Conservation (phyloP, 257 asterid genomes). For the Handroanthus guayacan region DNA sequence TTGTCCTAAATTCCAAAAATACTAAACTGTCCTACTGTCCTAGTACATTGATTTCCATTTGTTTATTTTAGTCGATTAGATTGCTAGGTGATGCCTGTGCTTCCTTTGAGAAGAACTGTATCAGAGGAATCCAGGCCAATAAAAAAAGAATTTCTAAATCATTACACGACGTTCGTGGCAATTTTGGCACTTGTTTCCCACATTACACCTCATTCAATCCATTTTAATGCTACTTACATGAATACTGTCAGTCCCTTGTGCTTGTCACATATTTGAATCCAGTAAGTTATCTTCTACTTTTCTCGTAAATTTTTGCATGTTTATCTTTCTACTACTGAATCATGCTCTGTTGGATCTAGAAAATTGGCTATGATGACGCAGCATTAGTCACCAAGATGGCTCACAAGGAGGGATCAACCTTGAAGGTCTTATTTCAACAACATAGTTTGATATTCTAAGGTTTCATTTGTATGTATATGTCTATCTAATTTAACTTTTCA, state of each 20-base stretch:
- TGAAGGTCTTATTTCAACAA: constrained; percentile 52
- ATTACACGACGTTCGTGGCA: neutral
- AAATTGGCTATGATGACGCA: constrained; percentile 95
- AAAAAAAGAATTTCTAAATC: constrained; percentile 78
- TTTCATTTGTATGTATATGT: neutral
- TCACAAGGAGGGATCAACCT: constrained; percentile 92
- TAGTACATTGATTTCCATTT: constrained; percentile 10
- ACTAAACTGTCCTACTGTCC: neutral
- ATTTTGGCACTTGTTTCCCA: neutral
- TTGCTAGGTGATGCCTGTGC: constrained; percentile 92
- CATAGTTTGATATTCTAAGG: constrained; percentile 14
- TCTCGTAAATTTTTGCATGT: neutral
- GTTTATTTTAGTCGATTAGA: neutral
- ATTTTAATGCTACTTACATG: constrained; percentile 15
- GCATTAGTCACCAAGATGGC: constrained; percentile 98
- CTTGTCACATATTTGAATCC: constrained; percentile 96
- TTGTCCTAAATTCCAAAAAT: neutral
- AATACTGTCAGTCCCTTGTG: constrained; percentile 88
- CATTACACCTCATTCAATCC: neutral
- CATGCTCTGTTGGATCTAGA: constrained; percentile 51
- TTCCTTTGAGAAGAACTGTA: constrained; percentile 96
- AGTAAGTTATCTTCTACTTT: constrained; percentile 50
- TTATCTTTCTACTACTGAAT: neutral
- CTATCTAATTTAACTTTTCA: neutral
- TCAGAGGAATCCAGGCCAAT: constrained; percentile 91